Base-by-base conservation (phyloP, 306 rosid species). In the Cyclanthera cordifolia region DNA sequence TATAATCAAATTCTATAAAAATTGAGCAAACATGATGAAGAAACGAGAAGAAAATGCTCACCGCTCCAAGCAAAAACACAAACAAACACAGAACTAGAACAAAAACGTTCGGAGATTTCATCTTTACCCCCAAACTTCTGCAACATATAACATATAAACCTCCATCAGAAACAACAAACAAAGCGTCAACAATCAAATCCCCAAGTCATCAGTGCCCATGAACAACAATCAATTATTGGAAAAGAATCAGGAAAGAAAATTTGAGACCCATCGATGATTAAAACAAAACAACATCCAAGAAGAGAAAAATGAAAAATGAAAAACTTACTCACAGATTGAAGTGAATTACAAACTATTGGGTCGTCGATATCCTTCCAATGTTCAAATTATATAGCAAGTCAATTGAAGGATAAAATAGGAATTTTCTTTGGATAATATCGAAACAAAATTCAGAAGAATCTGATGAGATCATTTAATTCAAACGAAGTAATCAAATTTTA, bases 1-100 rank as follows among this genome's bases (percentile, higher is more conserved):
- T 56, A 61, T 13, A 68, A 67, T 25, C 19, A 14, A n/a, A 70
- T 41, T n/a, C 51, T 0, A 25, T 17, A 50, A 1, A 73, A 65
- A 27, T 25, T 27, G 11, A 19, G 28, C 10, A 2, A 32, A 2
- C 0, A n/a, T 2, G 25, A 41, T 55, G 19, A 25, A 46, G 73
- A 3, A 25, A 19, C 8, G 32, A 24, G 19, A 25, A 46, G 73
- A 3, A 25, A 19, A 6, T 34, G 47, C 15, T 67, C 82, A 89
- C 96, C 96, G 78, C 95, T 76, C 75, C 80, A 61, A 75, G 63
- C 49, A 43, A 53, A 19, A 83, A 70, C 39, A 74, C 76, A 32
- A 59, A 53, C 69, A 85, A 73, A 81, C 82, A 82, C 68, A 87
- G 75, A 71, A 91, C 65, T 14, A 84, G 80, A 61, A 80, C 51